Evolutionary conservation across 352 stramenopile genomes (phyloP).

Genomic region (Saprolegnia parasitica): DNA sequence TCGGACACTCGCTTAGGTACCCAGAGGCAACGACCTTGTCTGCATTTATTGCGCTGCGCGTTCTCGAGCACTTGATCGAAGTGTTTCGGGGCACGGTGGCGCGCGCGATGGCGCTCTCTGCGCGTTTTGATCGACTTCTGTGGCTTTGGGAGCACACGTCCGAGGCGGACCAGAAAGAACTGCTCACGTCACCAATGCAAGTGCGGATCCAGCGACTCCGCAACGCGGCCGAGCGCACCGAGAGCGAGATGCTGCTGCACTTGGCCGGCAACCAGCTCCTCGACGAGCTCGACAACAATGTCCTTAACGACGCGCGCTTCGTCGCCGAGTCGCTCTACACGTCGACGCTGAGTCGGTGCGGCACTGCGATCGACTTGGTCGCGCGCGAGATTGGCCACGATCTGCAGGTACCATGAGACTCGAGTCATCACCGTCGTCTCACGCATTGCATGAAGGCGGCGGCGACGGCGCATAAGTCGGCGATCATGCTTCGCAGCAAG

Average conservation of each 20-base stretch:
- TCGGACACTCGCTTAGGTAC: not conserved
- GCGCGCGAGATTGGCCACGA: not conserved
- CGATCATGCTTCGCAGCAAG: not conserved
- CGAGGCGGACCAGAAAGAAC: not conserved
- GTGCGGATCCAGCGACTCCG: not conserved
- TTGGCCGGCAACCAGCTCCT: not conserved
- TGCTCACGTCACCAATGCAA: not conserved
- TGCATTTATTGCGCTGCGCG: not conserved
- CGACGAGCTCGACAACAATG: not conserved
- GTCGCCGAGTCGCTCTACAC: not conserved
- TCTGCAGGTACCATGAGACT: not conserved
- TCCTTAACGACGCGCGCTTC: not conserved
- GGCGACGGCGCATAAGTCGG: not conserved
- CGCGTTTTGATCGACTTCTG: not conserved
- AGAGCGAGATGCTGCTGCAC: not conserved
- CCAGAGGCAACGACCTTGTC: not conserved
- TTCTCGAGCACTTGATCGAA: conserved; percentile 5
- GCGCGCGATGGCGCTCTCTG: not conserved
- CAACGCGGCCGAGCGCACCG: not conserved
- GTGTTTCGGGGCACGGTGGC: not conserved
- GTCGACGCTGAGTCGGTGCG: not conserved
- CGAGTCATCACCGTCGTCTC: not conserved
- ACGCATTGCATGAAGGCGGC: not conserved
- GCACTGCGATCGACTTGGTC: not conserved
- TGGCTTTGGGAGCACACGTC: not conserved